A percentile compares a stretch with the other conserved stretches of the same genome.
Conservation (phyloP, 257 asterid species). For the Lycium ferocissimum region DNA sequence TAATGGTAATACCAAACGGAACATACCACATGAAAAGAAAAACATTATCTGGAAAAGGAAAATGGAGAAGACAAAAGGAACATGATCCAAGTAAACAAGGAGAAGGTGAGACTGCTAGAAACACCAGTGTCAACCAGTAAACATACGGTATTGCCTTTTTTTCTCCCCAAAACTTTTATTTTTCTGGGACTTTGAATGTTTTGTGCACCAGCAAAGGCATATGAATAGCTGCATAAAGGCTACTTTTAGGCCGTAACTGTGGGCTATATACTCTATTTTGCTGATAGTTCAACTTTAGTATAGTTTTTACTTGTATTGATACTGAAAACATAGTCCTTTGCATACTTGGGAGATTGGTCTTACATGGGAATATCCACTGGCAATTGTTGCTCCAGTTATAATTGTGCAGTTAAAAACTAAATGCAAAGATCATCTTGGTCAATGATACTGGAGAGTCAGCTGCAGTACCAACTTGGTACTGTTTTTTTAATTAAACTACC, state of each 20-base stretch:
- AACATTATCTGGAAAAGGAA: not conserved
- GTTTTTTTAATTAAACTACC: not conserved
- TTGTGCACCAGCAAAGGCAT: not conserved
- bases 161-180: not conserved
- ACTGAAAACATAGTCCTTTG: not conserved
- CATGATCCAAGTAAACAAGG: slow-evolving; percentile 10
- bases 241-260: not conserved
- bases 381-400: not conserved
- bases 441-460: not conserved
- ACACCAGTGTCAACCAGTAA: not conserved
- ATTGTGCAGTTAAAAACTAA: slow-evolving; percentile 1
- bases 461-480: slow-evolving; percentile 18
- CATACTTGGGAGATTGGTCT: not conserved
- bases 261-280: not conserved
- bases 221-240: not conserved
- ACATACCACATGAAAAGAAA: not conserved
- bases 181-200: not conserved
- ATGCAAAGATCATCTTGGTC: not conserved
- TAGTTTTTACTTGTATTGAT: not conserved
- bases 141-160: not conserved
- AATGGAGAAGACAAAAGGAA: not conserved
- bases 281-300: not conserved
- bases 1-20: not conserved
- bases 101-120: slow-evolving; percentile 2
- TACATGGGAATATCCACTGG: not conserved